These are phyloP conservation scores for Cocos nucifera DNA, from an alignment of 176 grass and related monocot species.

Conservation along the genomic window DNA sequence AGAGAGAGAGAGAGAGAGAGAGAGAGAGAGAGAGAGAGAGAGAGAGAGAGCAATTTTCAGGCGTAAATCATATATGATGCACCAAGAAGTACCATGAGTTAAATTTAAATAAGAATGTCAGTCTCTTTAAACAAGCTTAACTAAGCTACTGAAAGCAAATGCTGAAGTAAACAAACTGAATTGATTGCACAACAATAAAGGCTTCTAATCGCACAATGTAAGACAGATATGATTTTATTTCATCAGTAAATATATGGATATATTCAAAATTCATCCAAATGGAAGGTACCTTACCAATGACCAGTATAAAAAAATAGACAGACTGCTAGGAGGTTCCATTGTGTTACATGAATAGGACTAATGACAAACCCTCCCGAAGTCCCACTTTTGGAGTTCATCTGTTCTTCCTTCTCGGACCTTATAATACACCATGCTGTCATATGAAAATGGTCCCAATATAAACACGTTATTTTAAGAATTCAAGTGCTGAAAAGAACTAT, in stretches of 20 bases:
- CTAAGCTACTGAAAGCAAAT: too few species aligned
- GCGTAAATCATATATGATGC: too few species aligned
- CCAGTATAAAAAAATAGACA: conserved; percentile 91
- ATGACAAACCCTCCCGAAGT: conserved; percentile 21
- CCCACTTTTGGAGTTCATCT: conserved; percentile 24
- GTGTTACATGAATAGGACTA: conserved; percentile 56
- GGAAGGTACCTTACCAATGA: conserved; percentile 60
- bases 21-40: too few species aligned
- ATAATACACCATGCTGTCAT: conserved; percentile 77
- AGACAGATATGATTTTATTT: not conserved
- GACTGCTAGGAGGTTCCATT: conserved; percentile 81
- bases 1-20: too few species aligned
- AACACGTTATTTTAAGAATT: not conserved
- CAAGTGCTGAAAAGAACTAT: too few species aligned
- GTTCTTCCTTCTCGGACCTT: conserved; percentile 35
- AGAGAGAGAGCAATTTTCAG: too few species aligned
- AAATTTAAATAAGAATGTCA: too few species aligned
- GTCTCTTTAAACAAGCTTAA: too few species aligned
- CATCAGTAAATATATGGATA: too few species aligned
- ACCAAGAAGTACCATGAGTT: too few species aligned
- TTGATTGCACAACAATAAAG: too few species aligned
- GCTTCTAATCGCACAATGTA: not conserved
- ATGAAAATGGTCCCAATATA: conserved; percentile 24
- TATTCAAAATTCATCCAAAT: conserved; percentile 6
- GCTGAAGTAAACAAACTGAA: too few species aligned